Percentiles rank a stretch among this genome's conserved stretches.
These are phyloP conservation scores for Aspergillus aculeatus DNA, from an alignment of 2,329 filamentous ascomycete species.

Conservation along the genomic window DNA sequence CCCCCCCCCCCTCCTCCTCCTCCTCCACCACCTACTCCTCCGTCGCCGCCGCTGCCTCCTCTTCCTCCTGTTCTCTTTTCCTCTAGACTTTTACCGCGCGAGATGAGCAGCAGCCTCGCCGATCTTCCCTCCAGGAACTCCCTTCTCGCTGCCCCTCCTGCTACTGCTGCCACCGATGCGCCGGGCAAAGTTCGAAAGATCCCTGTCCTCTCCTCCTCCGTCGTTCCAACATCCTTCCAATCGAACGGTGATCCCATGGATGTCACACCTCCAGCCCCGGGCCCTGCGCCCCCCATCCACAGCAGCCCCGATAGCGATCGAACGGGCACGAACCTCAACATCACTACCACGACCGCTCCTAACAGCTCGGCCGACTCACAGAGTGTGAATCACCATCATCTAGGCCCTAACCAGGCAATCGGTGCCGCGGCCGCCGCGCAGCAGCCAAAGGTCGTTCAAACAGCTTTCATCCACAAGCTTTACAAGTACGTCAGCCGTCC, in stretches of 20 bases:
- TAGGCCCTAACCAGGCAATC: constrained; percentile 32
- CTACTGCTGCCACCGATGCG: constrained; percentile 36
- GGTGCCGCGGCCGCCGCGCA: constrained; percentile 62
- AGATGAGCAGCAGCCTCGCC: constrained; percentile 43
- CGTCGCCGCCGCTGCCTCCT: constrained; percentile 8
- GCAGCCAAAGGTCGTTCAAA: constrained; percentile 96
- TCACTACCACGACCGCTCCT: constrained; percentile 26
- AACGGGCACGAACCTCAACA: constrained; percentile 31
- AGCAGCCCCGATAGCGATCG: constrained; percentile 52
- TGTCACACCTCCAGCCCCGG: constrained; percentile 49
- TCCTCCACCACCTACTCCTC: not conserved
- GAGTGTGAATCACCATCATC: constrained; percentile 27
- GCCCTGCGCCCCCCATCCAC: constrained; percentile 45
- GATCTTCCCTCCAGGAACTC: constrained; percentile 46
- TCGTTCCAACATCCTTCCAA: constrained; percentile 38
- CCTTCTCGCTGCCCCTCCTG: constrained; percentile 33
- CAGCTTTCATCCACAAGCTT: constrained; percentile 97
- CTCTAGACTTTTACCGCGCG: constrained; percentile 23
- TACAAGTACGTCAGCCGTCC: constrained; percentile 71
- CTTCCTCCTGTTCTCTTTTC: constrained; percentile 16
- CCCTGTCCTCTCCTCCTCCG: constrained; percentile 51
- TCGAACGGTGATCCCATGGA: constrained; percentile 56
- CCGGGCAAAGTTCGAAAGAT: constrained; percentile 51
- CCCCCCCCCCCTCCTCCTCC: not conserved
- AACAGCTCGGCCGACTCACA: constrained; percentile 35